phyloP scores from a whole-genome alignment of 2,329 filamentous ascomycete species.

The Dichotomopilus funicola region DNA sequence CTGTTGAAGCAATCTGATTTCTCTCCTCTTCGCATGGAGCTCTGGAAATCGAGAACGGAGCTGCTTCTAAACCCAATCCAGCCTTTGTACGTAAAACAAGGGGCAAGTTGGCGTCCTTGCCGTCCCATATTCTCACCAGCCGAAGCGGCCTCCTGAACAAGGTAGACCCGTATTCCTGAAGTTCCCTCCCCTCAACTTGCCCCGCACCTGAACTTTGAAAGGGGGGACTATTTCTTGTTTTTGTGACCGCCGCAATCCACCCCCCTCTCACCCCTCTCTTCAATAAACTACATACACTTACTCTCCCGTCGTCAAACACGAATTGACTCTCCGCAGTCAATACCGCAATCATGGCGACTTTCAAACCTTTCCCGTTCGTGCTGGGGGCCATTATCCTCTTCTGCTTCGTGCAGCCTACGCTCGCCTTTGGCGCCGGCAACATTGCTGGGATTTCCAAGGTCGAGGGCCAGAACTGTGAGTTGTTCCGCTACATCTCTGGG shows the following conservation, averaged over 20 bases:
- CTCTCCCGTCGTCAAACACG: background rate
- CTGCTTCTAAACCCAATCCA: too few species aligned
- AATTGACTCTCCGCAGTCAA: constrained; percentile 5
- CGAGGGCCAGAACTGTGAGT: constrained; percentile 73
- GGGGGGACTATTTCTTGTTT: background rate
- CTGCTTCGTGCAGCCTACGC: constrained; percentile 58
- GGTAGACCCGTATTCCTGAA: too few species aligned
- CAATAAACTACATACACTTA: background rate
- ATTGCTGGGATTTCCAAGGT: constrained; percentile 75
- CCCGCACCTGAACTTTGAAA: background rate
- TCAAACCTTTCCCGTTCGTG: constrained; percentile 44
- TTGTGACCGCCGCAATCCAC: background rate
- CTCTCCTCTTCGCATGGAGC: too few species aligned
- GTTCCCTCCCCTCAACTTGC: background rate
- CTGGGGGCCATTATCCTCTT: constrained; percentile 56
- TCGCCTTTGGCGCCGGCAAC: constrained; percentile 83
- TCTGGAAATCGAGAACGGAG: too few species aligned
- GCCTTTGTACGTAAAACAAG: too few species aligned
- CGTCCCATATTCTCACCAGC: too few species aligned
- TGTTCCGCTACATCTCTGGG: background rate
- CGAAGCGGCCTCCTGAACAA: too few species aligned
- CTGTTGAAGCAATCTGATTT: too few species aligned
- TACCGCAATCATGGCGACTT: constrained; percentile 39
- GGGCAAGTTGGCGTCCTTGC: too few species aligned
- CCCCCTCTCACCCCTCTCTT: background rate